These are phyloP conservation scores for Lachnellula subtilissima DNA, from an alignment of 2,329 filamentous ascomycete species.

Conservation along the genomic window DNA sequence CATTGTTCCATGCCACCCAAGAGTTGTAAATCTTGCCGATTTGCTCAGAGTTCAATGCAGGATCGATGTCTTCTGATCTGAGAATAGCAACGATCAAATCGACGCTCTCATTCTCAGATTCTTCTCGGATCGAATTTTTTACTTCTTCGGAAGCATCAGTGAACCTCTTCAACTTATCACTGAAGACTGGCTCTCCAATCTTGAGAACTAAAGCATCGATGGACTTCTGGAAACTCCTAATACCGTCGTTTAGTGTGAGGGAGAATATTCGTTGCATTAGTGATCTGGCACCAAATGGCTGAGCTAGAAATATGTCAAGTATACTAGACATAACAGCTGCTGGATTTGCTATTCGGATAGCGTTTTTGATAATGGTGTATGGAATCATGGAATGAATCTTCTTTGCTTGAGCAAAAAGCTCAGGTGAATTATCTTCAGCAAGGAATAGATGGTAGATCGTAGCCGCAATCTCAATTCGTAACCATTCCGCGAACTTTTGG, in stretches of 20 bases:
- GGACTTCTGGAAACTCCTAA: conserved; percentile 76
- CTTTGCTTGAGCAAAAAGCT: conserved; percentile 90
- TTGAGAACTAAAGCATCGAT: conserved; percentile 74
- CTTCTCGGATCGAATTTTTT: conserved; percentile 68
- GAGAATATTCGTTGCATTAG: conserved; percentile 93
- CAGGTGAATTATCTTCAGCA: conserved; percentile 95
- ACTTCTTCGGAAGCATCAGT: conserved; percentile 68
- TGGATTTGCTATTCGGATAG: conserved; percentile 93
- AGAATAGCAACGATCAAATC: conserved; percentile 85
- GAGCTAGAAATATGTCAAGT: conserved; percentile 89
- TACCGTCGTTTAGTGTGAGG: conserved; percentile 84
- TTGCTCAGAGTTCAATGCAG: conserved; percentile 67
- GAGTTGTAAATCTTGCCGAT: conserved; percentile 86
- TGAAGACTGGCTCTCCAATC: conserved; percentile 75
- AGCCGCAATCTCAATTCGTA: conserved; percentile 93
- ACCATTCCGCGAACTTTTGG: conserved; percentile 96
- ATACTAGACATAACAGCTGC: conserved; percentile 96
- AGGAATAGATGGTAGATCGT: conserved; percentile 97
- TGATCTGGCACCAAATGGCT: conserved; percentile 86
- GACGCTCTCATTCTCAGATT: conserved; percentile 68
- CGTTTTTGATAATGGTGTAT: conserved; percentile 90
- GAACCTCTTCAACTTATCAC: conserved; percentile 76
- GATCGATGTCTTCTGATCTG: conserved; percentile 69
- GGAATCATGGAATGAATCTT: conserved; percentile 92
- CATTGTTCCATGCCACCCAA: conserved; percentile 93